Conservation (phyloP, 345 rosid species). For the Rhodomyrtus tomentosa region DNA sequence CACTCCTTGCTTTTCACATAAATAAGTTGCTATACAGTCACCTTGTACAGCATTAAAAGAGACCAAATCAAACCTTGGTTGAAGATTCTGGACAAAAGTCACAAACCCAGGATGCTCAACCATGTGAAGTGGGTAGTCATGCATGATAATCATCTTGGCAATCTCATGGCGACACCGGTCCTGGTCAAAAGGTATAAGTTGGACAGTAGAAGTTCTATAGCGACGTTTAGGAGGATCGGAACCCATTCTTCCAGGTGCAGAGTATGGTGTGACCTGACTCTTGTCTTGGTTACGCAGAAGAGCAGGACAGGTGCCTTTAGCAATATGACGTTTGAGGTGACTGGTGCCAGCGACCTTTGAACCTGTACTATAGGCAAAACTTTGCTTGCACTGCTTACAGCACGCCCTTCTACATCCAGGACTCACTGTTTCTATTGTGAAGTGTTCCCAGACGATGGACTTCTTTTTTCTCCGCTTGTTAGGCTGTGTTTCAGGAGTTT, state of each 20-base stretch:
- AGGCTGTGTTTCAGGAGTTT: constrained; percentile 37
- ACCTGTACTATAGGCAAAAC: constrained; percentile 96
- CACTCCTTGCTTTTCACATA: constrained; percentile 69
- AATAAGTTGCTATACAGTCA: constrained; percentile 79
- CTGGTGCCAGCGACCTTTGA: constrained; percentile 92
- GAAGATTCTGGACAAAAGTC: constrained; percentile 66
- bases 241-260: constrained; percentile 31
- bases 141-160: constrained; percentile 78
- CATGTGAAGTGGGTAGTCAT: constrained; percentile 87
- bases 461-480: constrained; percentile 67
- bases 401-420: constrained; percentile 73
- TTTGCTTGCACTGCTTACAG: constrained; percentile 92
- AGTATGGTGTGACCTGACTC: constrained; percentile 24
- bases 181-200: constrained; percentile 51
- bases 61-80: constrained; percentile 59
- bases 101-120: constrained; percentile 76
- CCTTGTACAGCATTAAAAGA: constrained; percentile 78
- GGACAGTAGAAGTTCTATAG: constrained; percentile 37
- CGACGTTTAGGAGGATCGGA: constrained; percentile 61
- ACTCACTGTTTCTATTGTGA: constrained; percentile 61
- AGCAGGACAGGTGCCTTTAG: constrained; percentile 78
- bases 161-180: constrained; percentile 73
- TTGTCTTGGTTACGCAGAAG: constrained; percentile 37
- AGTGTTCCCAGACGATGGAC: constrained; percentile 90
- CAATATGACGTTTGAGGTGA: constrained; percentile 90